phyloP scores from a whole-genome alignment of 331 rosid genomes.

The Dryas integrifolia region DNA sequence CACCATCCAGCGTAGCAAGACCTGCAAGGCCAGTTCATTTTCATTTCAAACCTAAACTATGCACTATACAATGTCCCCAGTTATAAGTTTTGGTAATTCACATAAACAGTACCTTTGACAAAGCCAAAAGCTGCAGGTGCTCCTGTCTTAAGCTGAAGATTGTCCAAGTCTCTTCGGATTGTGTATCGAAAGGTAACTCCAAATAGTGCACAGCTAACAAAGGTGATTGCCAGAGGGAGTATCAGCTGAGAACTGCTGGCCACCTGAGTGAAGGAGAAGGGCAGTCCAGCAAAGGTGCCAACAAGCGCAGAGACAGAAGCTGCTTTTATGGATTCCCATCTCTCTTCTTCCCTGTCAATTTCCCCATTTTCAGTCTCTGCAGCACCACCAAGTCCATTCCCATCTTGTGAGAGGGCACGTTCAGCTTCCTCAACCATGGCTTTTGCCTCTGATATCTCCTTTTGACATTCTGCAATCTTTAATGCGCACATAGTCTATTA shows the following conservation, averaged over 20 bases:
- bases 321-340: conserved; percentile 76
- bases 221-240: conserved; percentile 64
- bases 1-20: conserved; percentile 60
- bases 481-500: conserved; percentile 13
- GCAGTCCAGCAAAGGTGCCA: conserved; percentile 70
- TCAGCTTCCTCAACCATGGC: conserved; percentile 71
- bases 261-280: conserved; percentile 59
- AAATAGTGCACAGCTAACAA: conserved; percentile 69
- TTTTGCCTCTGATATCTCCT: conserved; percentile 74
- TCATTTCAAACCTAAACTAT: conserved; percentile 5
- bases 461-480: conserved; percentile 78
- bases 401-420: conserved; percentile 45
- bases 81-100: too few species aligned
- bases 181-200: conserved; percentile 79
- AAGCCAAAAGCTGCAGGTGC: conserved; percentile 78
- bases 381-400: conserved; percentile 25
- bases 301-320: conserved; percentile 72
- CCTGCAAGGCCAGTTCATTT: conserved; percentile 53
- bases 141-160: conserved; percentile 80
- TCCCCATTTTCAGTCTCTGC: conserved; percentile 33
- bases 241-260: conserved; percentile 47
- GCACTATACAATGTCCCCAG: background rate
- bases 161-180: conserved; percentile 67
- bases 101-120: conserved; percentile 58
- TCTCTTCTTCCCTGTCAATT: conserved; percentile 60